Conservation (phyloP, 768 basidiomycete species). For the Boletus bicolor region DNA sequence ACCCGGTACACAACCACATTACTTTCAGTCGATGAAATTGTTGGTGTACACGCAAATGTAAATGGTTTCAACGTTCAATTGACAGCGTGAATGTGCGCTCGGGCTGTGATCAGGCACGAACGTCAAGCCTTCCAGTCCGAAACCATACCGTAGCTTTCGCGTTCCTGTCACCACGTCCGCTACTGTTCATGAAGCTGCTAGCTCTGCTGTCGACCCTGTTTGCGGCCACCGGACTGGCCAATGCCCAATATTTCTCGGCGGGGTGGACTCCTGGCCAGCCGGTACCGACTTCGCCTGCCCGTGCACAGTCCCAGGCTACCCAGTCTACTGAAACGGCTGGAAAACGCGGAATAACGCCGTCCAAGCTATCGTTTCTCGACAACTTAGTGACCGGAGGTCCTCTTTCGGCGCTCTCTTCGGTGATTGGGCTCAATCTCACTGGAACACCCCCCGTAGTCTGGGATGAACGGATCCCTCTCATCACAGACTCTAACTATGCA, state of each 20-base stretch:
- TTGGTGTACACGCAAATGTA: neutral
- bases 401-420: constrained; percentile 49
- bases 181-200: constrained; percentile 47
- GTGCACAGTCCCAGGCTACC: constrained; percentile 18
- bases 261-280: constrained; percentile 82
- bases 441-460: constrained; percentile 47
- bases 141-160: neutral
- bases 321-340: constrained; percentile 26
- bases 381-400: constrained; percentile 51
- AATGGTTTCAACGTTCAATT: neutral
- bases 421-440: constrained; percentile 70
- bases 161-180: neutral
- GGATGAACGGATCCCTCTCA: constrained; percentile 72
- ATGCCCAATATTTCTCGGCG: constrained; percentile 72
- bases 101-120: neutral
- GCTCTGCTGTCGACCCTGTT: constrained; percentile 35
- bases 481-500: constrained; percentile 80
- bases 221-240: constrained; percentile 17
- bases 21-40: neutral
- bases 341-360: constrained; percentile 15
- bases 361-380: constrained; percentile 28
- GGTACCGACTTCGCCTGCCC: constrained; percentile 27
- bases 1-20: neutral
- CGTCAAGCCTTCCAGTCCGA: neutral
- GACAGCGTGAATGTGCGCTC: too few relatives aligned